These are phyloP conservation scores for Melampsora occidentalis DNA, from an alignment of 1,284 basidiomycete genomes.

Conservation along the genomic window DNA sequence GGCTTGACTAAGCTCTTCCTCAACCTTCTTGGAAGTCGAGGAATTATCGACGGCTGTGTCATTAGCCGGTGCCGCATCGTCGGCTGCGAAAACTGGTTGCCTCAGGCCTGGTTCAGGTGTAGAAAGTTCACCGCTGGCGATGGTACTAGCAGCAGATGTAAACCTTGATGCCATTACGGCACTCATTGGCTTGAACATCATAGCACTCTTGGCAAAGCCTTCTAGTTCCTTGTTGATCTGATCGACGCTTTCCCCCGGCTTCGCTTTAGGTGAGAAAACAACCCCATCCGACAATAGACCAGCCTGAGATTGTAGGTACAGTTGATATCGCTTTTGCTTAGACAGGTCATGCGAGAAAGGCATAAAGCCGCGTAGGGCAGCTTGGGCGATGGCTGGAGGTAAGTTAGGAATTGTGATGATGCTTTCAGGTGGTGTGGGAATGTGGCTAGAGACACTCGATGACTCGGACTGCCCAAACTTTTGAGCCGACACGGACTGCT, in stretches of 20 bases:
- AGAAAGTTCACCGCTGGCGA: conserved; percentile 64
- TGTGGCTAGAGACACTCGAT: neutral
- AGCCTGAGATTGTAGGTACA: conserved; percentile 75
- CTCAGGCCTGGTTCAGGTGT: conserved; percentile 63
- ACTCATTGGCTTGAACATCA: conserved; percentile 85
- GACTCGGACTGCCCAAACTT: conserved; percentile 7
- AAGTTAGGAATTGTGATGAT: conserved; percentile 62
- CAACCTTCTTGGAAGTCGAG: conserved; percentile 45
- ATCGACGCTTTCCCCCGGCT: conserved; percentile 60
- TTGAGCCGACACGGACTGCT: conserved; percentile 51
- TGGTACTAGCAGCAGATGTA: conserved; percentile 65
- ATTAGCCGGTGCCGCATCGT: conserved; percentile 53
- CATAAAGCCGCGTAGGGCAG: conserved; percentile 82
- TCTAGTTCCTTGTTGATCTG: conserved; percentile 75
- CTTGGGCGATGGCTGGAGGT: conserved; percentile 74
- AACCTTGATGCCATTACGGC: conserved; percentile 91
- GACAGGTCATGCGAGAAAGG: conserved; percentile 74
- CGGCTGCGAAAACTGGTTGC: conserved; percentile 64
- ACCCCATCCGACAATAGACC: conserved; percentile 46
- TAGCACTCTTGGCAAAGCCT: conserved; percentile 81
- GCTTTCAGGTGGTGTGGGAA: neutral
- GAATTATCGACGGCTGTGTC: conserved; percentile 47
- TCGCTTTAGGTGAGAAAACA: conserved; percentile 41
- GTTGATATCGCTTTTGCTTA: conserved; percentile 80
- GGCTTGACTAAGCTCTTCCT: conserved; percentile 60